Evolutionary conservation across 257 asterid genomes (phyloP), one percentile per base, ranked within the genome.

Genomic region (Haberlea rhodopensis): DNA sequence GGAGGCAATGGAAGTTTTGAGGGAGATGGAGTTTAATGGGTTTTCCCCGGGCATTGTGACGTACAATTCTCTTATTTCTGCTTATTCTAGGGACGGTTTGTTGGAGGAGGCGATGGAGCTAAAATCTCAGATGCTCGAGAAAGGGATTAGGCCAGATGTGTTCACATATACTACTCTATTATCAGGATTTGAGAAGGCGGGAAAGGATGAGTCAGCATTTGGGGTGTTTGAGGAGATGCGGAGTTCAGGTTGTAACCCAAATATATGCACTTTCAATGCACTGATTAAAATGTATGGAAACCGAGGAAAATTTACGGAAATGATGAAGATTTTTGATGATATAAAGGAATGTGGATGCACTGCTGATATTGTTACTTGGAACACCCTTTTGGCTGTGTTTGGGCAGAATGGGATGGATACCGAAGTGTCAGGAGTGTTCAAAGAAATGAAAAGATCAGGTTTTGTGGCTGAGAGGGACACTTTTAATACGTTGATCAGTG

Each of bases 121-220:
- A 13, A 89, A 91, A 66, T 60, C 59, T 21, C 72, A 81, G 82
- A 89, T 92, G 97, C 52, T 75, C 24, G 78, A 48, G 22, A 84
- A 84, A 49, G 99, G 95, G 28, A 85, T 91, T 60, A 89, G 79
- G 74, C 96, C 98, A 2, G 98, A 91, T 56, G 96, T 91, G 73
- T 85, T 89, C 57, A 91, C 98, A 26, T 91, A 82, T 65, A 92
- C 99, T 3, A 92, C 99, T 2, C 69, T 92, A 48, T 73, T 92
- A 26, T 92, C 99, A 0, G 99, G 99, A 53, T 92, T 82, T 66
- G 97, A 92, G 80, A 87, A 89, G 81, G 89, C 97, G 21, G 99
- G 96, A 21, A 92, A 84, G 78, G 97, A 92, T 63, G 95, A 81
- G 71, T 73, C 85, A 5, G 98, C 98, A 1, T 82, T 84, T 87